Evolutionary conservation across 2,329 filamentous ascomycete species (phyloP).

Genomic region (Simplicillium aogashimaense): DNA sequence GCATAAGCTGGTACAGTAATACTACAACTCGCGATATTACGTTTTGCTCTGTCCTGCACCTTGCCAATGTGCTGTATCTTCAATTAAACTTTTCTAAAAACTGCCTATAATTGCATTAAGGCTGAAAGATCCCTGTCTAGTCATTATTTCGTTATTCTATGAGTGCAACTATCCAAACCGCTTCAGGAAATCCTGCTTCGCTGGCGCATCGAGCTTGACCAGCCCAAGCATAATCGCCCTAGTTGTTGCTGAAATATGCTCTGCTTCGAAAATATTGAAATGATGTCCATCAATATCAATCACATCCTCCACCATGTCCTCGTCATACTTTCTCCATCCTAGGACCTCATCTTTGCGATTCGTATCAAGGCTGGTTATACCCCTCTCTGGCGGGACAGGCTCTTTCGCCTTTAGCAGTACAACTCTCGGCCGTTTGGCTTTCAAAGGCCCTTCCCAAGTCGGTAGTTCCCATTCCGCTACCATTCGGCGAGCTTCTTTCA

Average conservation of each 20-base stretch:
- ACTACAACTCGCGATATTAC: no score
- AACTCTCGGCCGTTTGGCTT: constrained; percentile 23
- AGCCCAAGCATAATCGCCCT: constrained; percentile 11
- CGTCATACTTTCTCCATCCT: constrained; percentile 39
- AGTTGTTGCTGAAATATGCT: constrained; percentile 17
- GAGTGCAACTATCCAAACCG: no score
- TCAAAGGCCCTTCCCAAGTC: constrained; percentile 19
- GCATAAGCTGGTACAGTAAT: no score
- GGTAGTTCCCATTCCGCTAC: constrained; percentile 29
- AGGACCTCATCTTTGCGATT: constrained; percentile 28
- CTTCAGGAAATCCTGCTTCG: neutral
- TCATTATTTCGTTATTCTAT: neutral
- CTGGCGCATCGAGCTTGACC: constrained; percentile 4
- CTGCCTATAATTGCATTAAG: neutral
- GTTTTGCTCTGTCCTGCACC: no score
- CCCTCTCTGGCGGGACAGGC: constrained; percentile 21
- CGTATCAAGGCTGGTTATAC: constrained; percentile 25
- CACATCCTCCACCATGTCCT: constrained; percentile 31
- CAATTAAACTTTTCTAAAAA: no score
- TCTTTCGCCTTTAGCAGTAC: constrained; percentile 36
- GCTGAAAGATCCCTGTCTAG: neutral
- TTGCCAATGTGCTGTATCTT: no score
- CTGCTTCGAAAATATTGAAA: constrained; percentile 32
- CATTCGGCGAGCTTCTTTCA: constrained; percentile 31
- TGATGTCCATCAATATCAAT: constrained; percentile 42